Base-by-base conservation (phyloP, 2,329 filamentous ascomycete genomes). In the Penicillium capsulatum region DNA sequence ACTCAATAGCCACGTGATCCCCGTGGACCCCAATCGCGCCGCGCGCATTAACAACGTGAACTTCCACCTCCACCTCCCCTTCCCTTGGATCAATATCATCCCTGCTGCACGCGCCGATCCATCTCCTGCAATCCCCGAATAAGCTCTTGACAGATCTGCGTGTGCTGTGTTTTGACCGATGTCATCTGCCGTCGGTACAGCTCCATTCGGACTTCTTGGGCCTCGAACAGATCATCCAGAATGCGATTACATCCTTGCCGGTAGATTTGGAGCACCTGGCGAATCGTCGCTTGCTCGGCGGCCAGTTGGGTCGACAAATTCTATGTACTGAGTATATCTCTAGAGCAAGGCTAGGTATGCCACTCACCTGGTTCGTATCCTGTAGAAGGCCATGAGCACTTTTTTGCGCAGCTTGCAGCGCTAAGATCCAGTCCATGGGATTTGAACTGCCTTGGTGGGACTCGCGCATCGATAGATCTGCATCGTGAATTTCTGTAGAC, bases 291-390 rank as follows among this genome's bases (percentile, higher is more conserved):
- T 48, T 74, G 72, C 31, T 69, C 65, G n/a, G 68, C 63, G 7
- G 72, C 60, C 13, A 78, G 62, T 39, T 74, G 65, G 1, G 55
- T 64, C 7, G 70, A 50, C 7, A 77, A 61, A 13, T 60, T 60
- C 58, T 74, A 48, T 34, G 9, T 10, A 3, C 13, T 11, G 15
- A 17, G 7, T 22, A 22, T 9, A 5, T 22, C 19, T 22, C 9
- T 22, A 5, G 19, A 5, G 19, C 5, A 5, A 22, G 19, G n/a
- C 7, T 28, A n/a, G n/a, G 8, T 19, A 28, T 42, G 13, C 36
- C 13, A 47, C 60, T 48, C 48, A 65, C 64, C 38, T 56, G 43
- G 28, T 54, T 60, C 3, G 56, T 60, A 33, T 53, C 46, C 14
- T 53, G 27, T 13, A 65, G 44, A 16, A 60, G 51, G 29, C 50